Conservation (phyloP, 345 rosid genomes). For the Eucalyptus cloeziana region DNA sequence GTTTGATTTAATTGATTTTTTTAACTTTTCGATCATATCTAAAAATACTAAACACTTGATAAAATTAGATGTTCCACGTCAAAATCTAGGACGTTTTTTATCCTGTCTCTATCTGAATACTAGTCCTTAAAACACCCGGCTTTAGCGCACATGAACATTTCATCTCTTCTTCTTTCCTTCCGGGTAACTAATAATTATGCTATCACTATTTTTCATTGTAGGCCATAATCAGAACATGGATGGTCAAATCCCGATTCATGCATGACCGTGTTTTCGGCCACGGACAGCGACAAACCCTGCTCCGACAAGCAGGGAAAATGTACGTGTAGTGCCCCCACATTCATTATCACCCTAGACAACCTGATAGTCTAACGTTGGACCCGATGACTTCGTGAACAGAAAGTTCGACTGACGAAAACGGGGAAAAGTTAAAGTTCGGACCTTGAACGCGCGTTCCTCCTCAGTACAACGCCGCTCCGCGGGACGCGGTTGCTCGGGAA, state of each 20-base stretch:
- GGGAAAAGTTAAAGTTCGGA: neutral
- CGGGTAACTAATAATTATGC: neutral
- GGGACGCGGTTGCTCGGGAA: neutral
- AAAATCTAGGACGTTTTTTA: neutral
- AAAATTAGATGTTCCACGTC: neutral
- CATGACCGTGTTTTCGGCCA: neutral
- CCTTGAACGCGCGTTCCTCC: neutral
- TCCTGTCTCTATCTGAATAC: neutral
- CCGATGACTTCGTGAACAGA: neutral
- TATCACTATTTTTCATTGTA: neutral
- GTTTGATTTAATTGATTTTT: neutral
- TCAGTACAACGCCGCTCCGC: neutral
- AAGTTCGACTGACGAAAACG: neutral
- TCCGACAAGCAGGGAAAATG: neutral
- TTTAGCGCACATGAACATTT: neutral
- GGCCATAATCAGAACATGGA: neutral
- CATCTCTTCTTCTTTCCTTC: neutral
- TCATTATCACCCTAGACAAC: neutral
- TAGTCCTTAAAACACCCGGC: neutral
- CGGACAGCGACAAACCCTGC: neutral
- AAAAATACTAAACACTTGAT: neutral
- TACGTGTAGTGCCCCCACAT: neutral
- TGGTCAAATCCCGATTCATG: neutral
- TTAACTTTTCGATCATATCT: neutral
- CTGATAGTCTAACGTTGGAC: neutral